phyloP scores from a whole-genome alignment of 2,329 filamentous ascomycete species.

The Trichocomaceae sp. region DNA sequence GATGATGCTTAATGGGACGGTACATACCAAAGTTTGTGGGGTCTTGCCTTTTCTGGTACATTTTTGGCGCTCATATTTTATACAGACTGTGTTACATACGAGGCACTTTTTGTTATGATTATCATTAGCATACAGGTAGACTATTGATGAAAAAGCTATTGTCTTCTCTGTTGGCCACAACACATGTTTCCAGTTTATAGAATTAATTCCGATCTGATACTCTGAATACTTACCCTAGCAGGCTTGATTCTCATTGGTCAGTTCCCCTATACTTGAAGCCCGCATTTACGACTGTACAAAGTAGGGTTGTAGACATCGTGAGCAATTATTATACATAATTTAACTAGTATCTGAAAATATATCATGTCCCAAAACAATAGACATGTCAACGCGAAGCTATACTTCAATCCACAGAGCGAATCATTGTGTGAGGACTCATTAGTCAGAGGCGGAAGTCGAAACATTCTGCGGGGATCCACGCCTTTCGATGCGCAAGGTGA shows the following conservation, averaged over 20 bases:
- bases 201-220: too few species aligned
- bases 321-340: background rate
- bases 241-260: background rate
- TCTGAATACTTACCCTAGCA: too few species aligned
- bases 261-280: background rate
- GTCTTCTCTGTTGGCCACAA: too few species aligned
- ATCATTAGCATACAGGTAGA: background rate
- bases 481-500: conserved; percentile 22
- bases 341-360: background rate
- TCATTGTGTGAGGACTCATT: background rate
- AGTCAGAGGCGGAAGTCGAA: conserved; percentile 18
- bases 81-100: background rate
- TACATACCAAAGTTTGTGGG: too few species aligned
- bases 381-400: background rate
- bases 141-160: background rate
- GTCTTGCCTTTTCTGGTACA: conserved; percentile 9
- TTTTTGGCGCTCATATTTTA: background rate
- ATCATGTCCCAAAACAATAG: background rate
- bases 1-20: background rate
- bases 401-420: background rate
- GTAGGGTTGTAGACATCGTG: background rate
- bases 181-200: too few species aligned
- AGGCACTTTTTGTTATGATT: background rate
- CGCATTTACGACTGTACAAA: background rate
- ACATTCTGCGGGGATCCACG: conserved; percentile 31